Conservation (phyloP, 2,329 filamentous ascomycete genomes). For the Fusarium proliferatum region DNA sequence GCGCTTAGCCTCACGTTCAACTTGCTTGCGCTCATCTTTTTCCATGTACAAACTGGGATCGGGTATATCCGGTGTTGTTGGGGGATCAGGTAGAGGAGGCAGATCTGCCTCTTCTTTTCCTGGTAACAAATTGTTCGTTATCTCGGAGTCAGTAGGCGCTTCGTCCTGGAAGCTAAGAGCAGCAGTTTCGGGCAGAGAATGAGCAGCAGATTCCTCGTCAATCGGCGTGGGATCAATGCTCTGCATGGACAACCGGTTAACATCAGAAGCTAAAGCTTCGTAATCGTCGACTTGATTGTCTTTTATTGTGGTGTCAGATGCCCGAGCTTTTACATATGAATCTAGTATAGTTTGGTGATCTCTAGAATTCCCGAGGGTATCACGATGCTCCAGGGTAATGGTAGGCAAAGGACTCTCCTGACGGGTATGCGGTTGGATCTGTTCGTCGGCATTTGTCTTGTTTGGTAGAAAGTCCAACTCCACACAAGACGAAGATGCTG, state of each 20-base stretch:
- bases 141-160: neutral
- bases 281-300: neutral
- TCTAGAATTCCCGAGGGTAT: conserved; percentile 23
- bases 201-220: conserved; percentile 37
- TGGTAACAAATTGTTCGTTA: neutral
- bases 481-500: neutral
- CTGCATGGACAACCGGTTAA: conserved; percentile 46
- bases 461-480: conserved; percentile 9
- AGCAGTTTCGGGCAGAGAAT: neutral
- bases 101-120: conserved; percentile 27
- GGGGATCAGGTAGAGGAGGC: conserved; percentile 59
- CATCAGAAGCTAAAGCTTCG: conserved; percentile 15
- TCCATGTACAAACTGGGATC: conserved; percentile 70
- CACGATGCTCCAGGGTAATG: conserved; percentile 37
- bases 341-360: conserved; percentile 32
- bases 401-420: conserved; percentile 25
- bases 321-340: neutral
- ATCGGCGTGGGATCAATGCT: conserved; percentile 56
- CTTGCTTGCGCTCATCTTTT: conserved; percentile 73
- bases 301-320: neutral
- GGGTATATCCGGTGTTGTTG: conserved; percentile 58
- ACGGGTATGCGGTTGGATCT: neutral
- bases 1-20: conserved; percentile 74
- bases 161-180: neutral
- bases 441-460: neutral